Evolutionary conservation across 1,284 basidiomycete species (phyloP).

Genomic region (Cutaneotrichosporon cyanovorans): DNA sequence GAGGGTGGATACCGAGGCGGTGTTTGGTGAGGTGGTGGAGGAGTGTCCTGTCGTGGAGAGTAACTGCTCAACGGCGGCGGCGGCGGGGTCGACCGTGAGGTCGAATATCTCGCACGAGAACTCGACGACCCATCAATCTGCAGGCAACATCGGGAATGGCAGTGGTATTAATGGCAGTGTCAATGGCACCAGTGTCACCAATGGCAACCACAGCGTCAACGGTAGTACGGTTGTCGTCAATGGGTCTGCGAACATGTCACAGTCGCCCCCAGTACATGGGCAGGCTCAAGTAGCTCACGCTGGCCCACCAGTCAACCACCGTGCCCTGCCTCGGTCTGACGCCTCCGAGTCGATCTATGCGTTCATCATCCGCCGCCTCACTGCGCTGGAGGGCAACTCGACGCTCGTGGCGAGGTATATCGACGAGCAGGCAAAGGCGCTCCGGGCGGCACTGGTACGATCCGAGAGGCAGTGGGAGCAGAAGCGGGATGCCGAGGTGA

Average conservation of each 20-base stretch:
- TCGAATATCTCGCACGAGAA: no score
- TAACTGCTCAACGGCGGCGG: not conserved
- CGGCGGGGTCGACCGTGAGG: not conserved
- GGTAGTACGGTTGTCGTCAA: no score
- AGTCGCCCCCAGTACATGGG: no score
- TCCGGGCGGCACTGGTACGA: slow-evolving; percentile 66
- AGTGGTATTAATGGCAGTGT: no score
- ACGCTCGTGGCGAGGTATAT: slow-evolving; percentile 81
- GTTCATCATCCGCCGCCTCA: slow-evolving; percentile 88
- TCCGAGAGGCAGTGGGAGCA: slow-evolving; percentile 52
- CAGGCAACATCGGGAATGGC: no score
- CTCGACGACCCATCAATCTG: no score
- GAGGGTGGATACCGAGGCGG: slow-evolving; percentile 4
- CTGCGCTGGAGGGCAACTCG: slow-evolving; percentile 77
- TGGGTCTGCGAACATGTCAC: no score
- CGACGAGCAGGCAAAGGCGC: slow-evolving; percentile 74
- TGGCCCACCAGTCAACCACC: not conserved
- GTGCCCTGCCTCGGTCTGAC: slow-evolving; percentile 32
- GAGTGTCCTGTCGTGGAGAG: slow-evolving; percentile 4
- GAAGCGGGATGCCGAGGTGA: slow-evolving; percentile 14
- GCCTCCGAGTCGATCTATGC: slow-evolving; percentile 93
- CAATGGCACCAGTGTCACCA: no score
- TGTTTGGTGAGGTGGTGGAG: slow-evolving; percentile 5
- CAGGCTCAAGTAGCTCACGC: no score
- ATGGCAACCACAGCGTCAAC: no score